Evolutionary conservation across 768 basidiomycete species (phyloP).

Genomic region (Naganishia onofrii): DNA sequence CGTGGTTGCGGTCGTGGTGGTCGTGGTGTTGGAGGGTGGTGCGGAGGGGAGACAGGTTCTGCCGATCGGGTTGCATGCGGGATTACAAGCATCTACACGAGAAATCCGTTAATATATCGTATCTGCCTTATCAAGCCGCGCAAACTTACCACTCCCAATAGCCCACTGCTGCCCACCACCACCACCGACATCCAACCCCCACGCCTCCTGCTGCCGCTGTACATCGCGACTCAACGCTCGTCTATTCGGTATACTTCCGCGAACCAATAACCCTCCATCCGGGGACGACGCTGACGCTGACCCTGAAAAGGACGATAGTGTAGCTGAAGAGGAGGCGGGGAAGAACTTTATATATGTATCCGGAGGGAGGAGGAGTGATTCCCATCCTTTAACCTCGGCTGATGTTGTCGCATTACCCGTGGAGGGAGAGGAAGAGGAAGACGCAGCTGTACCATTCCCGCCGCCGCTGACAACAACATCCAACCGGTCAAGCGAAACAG

Average conservation of each 20-base stretch:
- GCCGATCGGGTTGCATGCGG: conserved; percentile 38
- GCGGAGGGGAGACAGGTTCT: conserved; percentile 38
- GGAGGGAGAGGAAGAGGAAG: too few relatives aligned
- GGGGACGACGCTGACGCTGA: neutral
- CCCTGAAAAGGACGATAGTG: too few relatives aligned
- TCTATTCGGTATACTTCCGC: neutral
- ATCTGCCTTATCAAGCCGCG: too few relatives aligned
- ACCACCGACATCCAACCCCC: neutral
- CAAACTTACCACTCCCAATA: conserved; percentile 15
- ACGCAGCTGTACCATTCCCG: too few relatives aligned
- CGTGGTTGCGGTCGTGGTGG: neutral
- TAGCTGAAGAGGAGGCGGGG: neutral
- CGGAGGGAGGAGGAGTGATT: conserved; percentile 11
- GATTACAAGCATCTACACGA: conserved; percentile 36
- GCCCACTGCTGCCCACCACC: neutral
- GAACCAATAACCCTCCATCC: conserved; percentile 1
- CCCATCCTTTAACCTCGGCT: neutral
- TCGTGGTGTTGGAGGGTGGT: neutral
- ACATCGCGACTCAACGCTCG: neutral
- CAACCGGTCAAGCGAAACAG: too few relatives aligned
- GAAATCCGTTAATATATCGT: neutral
- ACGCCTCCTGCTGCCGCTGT: neutral
- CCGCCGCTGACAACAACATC: neutral
- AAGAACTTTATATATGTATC: conserved; percentile 4
- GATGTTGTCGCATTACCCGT: neutral